phyloP scores from a whole-genome alignment of 139 green algal species.

The Yamagishiella unicocca region DNA sequence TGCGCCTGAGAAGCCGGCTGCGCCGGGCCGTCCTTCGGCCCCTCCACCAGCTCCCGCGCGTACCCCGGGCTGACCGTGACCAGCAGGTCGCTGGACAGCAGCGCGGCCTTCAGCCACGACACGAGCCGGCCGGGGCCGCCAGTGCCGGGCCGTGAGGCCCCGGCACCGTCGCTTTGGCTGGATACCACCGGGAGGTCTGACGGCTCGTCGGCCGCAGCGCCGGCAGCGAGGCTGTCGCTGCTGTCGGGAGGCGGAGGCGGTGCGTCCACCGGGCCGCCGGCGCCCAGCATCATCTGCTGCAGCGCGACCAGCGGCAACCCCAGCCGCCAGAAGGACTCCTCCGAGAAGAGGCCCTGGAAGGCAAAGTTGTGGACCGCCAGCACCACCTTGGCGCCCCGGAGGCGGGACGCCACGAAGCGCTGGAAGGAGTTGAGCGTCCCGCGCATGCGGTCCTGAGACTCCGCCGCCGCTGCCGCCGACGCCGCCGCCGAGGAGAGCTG shows the following conservation, averaged over 20 bases:
- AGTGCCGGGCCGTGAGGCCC: no score
- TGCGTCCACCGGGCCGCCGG: not conserved
- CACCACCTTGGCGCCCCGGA: conserved; percentile 57
- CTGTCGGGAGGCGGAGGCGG: not conserved
- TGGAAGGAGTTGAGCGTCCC: conserved; percentile 48
- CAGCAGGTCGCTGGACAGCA: conserved; percentile 67
- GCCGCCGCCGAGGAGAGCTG: no score
- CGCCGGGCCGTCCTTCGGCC: not conserved
- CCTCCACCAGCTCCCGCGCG: conserved; percentile 69
- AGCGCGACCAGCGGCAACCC: conserved; percentile 47
- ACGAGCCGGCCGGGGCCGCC: conserved; percentile 35
- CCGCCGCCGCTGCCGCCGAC: not conserved
- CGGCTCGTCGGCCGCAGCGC: no score
- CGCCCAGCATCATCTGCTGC: conserved; percentile 39
- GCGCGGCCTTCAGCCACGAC: conserved; percentile 81
- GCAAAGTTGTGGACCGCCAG: conserved; percentile 74
- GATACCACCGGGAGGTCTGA: no score
- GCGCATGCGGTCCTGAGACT: conserved; percentile 12
- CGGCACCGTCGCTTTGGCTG: no score
- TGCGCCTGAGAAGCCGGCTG: no score
- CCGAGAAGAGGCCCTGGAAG: conserved; percentile 61
- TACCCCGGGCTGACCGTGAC: conserved; percentile 88
- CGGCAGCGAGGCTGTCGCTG: not conserved
- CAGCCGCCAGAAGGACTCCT: conserved; percentile 45
- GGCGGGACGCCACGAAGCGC: conserved; percentile 5